Percentiles rank a stretch among this genome's conserved stretches.
These are phyloP conservation scores for Hygrocybe punicea DNA, from an alignment of 768 basidiomycete species.

Conservation along the genomic window DNA sequence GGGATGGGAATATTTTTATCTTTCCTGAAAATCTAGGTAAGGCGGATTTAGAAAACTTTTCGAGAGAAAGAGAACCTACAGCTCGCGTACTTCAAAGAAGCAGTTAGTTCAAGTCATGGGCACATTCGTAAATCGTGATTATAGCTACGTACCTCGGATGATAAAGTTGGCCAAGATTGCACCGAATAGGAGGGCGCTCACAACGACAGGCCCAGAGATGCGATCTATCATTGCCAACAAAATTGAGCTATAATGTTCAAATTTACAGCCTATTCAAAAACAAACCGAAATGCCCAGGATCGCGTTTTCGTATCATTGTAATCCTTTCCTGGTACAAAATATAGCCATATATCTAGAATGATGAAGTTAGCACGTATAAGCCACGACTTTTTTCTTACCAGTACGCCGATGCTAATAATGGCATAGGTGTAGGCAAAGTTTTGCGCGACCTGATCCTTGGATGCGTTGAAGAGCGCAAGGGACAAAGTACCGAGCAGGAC, in stretches of 20 bases:
- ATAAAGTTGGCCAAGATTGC: conserved; percentile 88
- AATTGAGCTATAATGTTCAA: background rate
- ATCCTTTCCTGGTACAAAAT: conserved; percentile 82
- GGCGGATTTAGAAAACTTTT: too few species aligned
- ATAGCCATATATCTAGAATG: conserved; percentile 75
- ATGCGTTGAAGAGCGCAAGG: conserved; percentile 85
- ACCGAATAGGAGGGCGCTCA: conserved; percentile 79
- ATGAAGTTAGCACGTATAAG: background rate
- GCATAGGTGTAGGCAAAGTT: conserved; percentile 84
- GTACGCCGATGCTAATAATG: conserved; percentile 63
- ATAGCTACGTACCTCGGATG: conserved; percentile 63
- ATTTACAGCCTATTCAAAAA: conserved; percentile 4
- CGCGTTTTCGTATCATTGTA: conserved; percentile 84
- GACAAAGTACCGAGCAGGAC: conserved; percentile 82
- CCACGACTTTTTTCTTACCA: conserved; percentile 43
- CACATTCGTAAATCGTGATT: background rate
- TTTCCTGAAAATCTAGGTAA: background rate
- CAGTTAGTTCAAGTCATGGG: conserved; percentile 3
- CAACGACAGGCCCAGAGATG: conserved; percentile 75
- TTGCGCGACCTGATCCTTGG: conserved; percentile 64
- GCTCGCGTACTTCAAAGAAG: conserved; percentile 48
- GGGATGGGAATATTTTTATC: background rate
- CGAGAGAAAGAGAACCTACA: conserved; percentile 39
- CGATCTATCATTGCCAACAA: conserved; percentile 50
- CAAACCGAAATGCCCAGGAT: conserved; percentile 86